Base-by-base conservation (phyloP, 495 filamentous ascomycete genomes). In the Lichina pygmaea region DNA sequence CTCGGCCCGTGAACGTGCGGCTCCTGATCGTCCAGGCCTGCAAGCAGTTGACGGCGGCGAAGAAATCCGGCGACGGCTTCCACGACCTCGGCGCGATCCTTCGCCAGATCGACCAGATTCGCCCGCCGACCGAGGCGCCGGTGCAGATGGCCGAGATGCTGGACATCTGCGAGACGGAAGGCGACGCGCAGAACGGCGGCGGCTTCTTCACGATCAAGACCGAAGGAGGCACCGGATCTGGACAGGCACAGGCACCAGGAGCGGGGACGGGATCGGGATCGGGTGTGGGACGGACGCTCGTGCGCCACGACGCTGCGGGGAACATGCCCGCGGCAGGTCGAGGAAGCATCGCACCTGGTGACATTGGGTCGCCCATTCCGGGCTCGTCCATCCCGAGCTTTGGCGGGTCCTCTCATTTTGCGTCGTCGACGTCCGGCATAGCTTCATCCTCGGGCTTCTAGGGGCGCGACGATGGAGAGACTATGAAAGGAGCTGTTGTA, bases 151-250 rank as follows among this genome's bases (percentile, higher is more conserved):
- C 71, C 32, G 85, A 93, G 50, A 66, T 97, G 57, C 65, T 84
- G n/a, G 78, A 82, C 42, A 81, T 92, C 46, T 86, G 80, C 58
- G 86, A 94, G 49, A 91, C 86, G 2, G 78, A 89, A 55, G 89
- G 89, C 47, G 91, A 81, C 52, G 54, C 63, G 0, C 70, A 78
- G 43, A 95, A 95, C 51, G 89, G 89, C 44, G 89, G 89, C 44
- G 89, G 89, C 15, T 75, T 66, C 39, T 92, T 95, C 56, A 68
- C 66, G 24, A 64, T 78, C 46, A 64, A 64, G 43, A 66, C 67
- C 38, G 66, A 71, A 39, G 66, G 58, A 24, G 24, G 24, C 1
- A 24, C 24, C 24, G 24, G 24, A 24, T 1, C 24, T 24, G 24
- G 24, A 4, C 24, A 24, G 24, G 4, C 24, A 24, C 24, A 24